Percentiles rank a stretch among this genome's conserved stretches.
Conservation (phyloP, 495 filamentous ascomycete genomes). For the Entonaema liquescens region DNA sequence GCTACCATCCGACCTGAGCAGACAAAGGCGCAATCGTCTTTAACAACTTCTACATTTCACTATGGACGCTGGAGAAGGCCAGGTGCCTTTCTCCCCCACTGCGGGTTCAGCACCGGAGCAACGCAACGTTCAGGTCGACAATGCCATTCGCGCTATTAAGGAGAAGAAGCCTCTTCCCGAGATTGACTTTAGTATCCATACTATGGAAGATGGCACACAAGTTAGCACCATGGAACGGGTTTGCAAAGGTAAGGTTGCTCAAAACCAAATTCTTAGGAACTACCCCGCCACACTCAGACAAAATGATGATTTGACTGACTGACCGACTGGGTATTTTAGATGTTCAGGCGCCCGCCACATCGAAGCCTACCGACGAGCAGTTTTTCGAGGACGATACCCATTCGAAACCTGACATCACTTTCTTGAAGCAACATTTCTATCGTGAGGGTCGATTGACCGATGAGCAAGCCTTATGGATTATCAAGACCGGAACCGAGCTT, state of each 20-base stretch:
- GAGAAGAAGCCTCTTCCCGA: constrained; percentile 95
- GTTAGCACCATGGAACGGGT: constrained; percentile 96
- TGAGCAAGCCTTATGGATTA: constrained; percentile 96
- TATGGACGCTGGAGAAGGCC: constrained; percentile 53
- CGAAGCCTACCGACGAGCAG: constrained; percentile 83
- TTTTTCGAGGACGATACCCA: constrained; percentile 78
- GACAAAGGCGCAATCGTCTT: constrained; percentile 34
- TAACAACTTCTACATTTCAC: constrained; percentile 22
- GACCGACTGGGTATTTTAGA: constrained; percentile 60
- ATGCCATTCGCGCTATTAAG: constrained; percentile 80
- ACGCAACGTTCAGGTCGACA: constrained; percentile 64
- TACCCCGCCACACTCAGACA: constrained; percentile 25
- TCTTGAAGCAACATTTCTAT: constrained; percentile 98
- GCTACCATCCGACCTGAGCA: constrained; percentile 1
- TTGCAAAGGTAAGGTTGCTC: constrained; percentile 80
- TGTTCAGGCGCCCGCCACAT: constrained; percentile 95
- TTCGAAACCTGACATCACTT: constrained; percentile 88
- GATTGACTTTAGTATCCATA: constrained; percentile 97
- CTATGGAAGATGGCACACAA: constrained; percentile 95
- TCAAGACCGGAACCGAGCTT: constrained; percentile 82
- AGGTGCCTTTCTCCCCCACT: constrained; percentile 40
- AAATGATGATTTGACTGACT: constrained; percentile 20
- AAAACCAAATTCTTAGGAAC: constrained; percentile 3
- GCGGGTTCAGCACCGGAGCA: constrained; percentile 36
- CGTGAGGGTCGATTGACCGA: constrained; percentile 96